These are phyloP conservation scores for Metarhizium anisopliae DNA, from an alignment of 2,329 filamentous ascomycete species.

Conservation along the genomic window DNA sequence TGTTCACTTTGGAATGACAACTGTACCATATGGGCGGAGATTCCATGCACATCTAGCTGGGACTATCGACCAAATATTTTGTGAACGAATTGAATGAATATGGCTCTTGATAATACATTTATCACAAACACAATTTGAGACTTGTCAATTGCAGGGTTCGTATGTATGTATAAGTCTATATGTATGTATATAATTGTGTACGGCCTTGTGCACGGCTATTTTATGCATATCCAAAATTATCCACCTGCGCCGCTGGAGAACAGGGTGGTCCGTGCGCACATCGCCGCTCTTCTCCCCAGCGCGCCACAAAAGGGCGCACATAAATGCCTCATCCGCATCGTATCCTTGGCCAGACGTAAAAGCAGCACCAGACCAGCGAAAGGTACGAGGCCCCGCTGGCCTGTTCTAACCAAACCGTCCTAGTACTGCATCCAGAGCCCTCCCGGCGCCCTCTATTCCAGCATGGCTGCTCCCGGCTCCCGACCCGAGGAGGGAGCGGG, in stretches of 20 bases:
- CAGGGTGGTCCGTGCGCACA: neutral
- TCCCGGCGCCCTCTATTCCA: neutral
- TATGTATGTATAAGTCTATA: no score
- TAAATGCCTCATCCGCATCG: neutral
- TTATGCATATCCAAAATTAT: no score
- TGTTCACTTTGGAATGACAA: neutral
- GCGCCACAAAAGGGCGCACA: neutral
- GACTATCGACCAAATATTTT: neutral
- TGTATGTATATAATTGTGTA: no score
- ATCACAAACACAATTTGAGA: no score
- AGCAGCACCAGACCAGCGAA: constrained; percentile 4
- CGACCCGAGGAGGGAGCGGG: constrained; percentile 2
- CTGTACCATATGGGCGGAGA: neutral
- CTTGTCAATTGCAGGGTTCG: no score
- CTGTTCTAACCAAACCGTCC: neutral
- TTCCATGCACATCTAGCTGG: neutral
- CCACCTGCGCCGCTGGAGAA: no score
- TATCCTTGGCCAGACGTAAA: neutral
- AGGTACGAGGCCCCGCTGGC: neutral
- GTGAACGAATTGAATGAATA: neutral
- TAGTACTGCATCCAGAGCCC: neutral
- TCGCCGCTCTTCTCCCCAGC: constrained; percentile 1
- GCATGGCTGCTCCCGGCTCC: constrained; percentile 1
- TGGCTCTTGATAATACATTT: neutral
- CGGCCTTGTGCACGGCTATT: no score